These are phyloP conservation scores for Cetraspora pellucida DNA, from an alignment of 192 early-diverging fungal species.

Conservation along the genomic window DNA sequence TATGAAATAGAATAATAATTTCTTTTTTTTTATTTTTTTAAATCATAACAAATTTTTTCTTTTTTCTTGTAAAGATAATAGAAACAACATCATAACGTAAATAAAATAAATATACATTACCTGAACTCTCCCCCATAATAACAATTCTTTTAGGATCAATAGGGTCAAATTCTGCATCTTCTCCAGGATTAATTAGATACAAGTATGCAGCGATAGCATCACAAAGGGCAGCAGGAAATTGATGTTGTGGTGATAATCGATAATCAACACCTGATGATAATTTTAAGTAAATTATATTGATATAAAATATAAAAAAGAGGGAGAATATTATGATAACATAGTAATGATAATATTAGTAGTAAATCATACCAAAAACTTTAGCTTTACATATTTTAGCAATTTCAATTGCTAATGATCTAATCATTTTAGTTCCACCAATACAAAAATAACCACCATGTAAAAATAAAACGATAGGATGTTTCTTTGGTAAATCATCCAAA, in stretches of 20 bases:
- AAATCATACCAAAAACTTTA: too few species aligned
- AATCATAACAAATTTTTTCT: too few species aligned
- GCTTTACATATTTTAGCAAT: too few species aligned
- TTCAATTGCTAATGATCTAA: too few species aligned
- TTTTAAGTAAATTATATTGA: background rate
- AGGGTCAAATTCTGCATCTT: conserved; percentile 39
- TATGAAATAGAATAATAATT: too few species aligned
- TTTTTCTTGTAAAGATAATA: too few species aligned
- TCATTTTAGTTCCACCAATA: too few species aligned
- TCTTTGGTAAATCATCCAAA: conserved; percentile 2
- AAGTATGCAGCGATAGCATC: conserved; percentile 76
- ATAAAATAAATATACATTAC: too few species aligned
- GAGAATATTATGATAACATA: too few species aligned
- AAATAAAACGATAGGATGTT: background rate
- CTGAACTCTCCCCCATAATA: conserved; percentile 54
- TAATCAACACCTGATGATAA: conserved; percentile 74
- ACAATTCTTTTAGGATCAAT: conserved; percentile 52
- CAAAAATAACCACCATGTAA: background rate
- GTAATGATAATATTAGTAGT: too few species aligned
- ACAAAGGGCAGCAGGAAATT: conserved; percentile 77
- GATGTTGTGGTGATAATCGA: conserved; percentile 75
- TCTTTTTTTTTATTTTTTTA: too few species aligned
- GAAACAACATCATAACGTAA: too few species aligned
- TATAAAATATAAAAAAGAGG: background rate
- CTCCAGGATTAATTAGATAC: conserved; percentile 50